Percentiles rank a stretch among this genome's conserved stretches.
These are phyloP conservation scores for Colletotrichum destructivum DNA, from an alignment of 2,329 filamentous ascomycete species.

Conservation along the genomic window DNA sequence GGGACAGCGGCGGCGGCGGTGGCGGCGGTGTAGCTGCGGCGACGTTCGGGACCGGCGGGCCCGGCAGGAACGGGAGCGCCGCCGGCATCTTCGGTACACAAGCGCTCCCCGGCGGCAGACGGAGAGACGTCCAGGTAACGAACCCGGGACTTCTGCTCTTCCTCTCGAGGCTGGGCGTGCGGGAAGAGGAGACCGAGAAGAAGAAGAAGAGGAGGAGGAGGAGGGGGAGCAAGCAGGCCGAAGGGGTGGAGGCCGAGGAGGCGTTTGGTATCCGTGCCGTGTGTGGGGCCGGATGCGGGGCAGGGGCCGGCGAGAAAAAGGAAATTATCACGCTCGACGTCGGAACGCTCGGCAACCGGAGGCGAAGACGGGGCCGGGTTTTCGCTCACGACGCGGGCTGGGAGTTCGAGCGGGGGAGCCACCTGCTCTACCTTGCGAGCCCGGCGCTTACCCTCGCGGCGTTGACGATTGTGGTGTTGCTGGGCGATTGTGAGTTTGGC, in stretches of 20 bases:
- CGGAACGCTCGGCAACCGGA: conserved; percentile 47
- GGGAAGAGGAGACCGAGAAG: conserved; percentile 52
- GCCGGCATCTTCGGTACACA: conserved; percentile 21
- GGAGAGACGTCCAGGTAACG: conserved; percentile 20
- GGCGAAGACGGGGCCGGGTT: conserved; percentile 42
- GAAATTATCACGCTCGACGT: conserved; percentile 34
- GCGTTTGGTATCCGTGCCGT: conserved; percentile 11
- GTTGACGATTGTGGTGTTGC: conserved; percentile 60
- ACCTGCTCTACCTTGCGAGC: conserved; percentile 63
- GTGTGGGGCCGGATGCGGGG: background rate
- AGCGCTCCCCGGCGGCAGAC: conserved; percentile 15
- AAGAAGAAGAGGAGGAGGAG: conserved; percentile 50
- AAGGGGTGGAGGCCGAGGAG: conserved; percentile 18
- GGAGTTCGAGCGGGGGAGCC: conserved; percentile 63
- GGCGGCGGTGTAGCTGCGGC: conserved; percentile 51
- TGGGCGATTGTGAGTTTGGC: conserved; percentile 58
- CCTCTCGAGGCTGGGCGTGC: conserved; percentile 6
- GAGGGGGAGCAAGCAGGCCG: conserved; percentile 47
- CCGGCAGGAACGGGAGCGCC: conserved; percentile 44
- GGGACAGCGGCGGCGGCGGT: conserved; percentile 45
- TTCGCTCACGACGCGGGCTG: conserved; percentile 48
- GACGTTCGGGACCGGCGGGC: conserved; percentile 69
- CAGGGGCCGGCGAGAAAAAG: background rate
- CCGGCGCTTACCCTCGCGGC: conserved; percentile 63
- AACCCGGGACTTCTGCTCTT: conserved; percentile 60